Percentiles rank a stretch among this genome's conserved stretches.
Evolutionary conservation across 805 yeast species (phyloP).

Genomic region (Grigorovia jiainica): DNA sequence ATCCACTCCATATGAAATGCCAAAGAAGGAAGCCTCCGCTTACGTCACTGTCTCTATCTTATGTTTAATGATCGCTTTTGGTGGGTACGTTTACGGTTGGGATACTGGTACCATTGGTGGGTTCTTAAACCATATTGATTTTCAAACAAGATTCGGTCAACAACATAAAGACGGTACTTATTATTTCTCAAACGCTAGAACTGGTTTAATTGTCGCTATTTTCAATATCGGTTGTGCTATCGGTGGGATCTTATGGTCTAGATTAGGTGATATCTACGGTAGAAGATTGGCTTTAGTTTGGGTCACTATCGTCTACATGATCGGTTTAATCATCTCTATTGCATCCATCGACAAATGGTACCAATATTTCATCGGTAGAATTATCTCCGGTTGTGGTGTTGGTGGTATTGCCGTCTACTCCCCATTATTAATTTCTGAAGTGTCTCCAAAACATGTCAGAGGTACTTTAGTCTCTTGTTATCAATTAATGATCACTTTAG

Average conservation of each 20-base stretch:
- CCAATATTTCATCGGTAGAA: conserved; percentile 63
- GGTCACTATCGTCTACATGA: conserved; percentile 38
- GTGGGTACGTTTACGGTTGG: conserved; percentile 54
- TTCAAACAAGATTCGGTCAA: conserved; percentile 48
- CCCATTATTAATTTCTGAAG: conserved; percentile 63
- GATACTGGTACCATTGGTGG: conserved; percentile 78
- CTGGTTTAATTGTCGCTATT: conserved; percentile 47
- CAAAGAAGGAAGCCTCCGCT: conserved; percentile 30
- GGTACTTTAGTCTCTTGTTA: conserved; percentile 62
- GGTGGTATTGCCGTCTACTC: conserved; percentile 71
- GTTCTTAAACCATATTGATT: conserved; percentile 50
- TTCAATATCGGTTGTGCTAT: conserved; percentile 70
- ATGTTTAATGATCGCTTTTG: conserved; percentile 27
- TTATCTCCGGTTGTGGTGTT: conserved; percentile 62
- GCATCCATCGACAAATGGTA: conserved; percentile 49
- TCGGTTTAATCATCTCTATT: conserved; percentile 61
- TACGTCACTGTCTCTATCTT: conserved; percentile 26
- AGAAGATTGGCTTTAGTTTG: conserved; percentile 42
- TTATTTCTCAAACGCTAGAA: conserved; percentile 43
- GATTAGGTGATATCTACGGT: conserved; percentile 54
- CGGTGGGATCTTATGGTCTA: conserved; percentile 55
- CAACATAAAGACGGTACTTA: conserved; percentile 32
- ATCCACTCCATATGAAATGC: conserved; percentile 9
- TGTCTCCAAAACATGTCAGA: conserved; percentile 61
- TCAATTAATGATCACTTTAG: conserved; percentile 62